These are phyloP conservation scores for Grosmannia huntii DNA, from an alignment of 2,329 filamentous ascomycete genomes.

Conservation along the genomic window DNA sequence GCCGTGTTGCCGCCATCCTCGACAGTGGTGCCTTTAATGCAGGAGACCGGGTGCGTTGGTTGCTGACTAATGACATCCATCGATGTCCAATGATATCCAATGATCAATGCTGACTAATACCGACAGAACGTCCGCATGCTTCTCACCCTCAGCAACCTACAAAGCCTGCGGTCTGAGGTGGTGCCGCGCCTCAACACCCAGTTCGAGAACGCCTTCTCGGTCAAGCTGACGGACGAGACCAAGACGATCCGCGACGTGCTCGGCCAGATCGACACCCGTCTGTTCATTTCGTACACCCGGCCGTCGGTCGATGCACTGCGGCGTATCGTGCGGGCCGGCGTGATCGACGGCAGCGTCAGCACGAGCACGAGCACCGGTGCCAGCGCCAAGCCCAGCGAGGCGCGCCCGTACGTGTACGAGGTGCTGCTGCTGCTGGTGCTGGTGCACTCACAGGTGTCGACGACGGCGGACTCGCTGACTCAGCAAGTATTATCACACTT, in stretches of 20 bases:
- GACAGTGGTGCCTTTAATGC: slow-evolving; percentile 38
- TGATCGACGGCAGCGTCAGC: too few species aligned
- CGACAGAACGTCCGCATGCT: slow-evolving; percentile 79
- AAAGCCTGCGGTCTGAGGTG: slow-evolving; percentile 65
- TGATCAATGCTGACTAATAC: background rate
- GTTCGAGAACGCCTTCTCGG: slow-evolving; percentile 87
- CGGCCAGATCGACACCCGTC: slow-evolving; percentile 73
- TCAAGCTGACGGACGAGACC: slow-evolving; percentile 86
- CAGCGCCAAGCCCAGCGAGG: slow-evolving; percentile 49
- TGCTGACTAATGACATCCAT: too few species aligned
- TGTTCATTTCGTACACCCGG: slow-evolving; percentile 86
- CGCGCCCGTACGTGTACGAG: slow-evolving; percentile 81
- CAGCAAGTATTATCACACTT: slow-evolving; percentile 73
- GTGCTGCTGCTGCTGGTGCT: slow-evolving; percentile 75
- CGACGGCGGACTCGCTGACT: slow-evolving; percentile 64
- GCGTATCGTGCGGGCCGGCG: slow-evolving; percentile 58
- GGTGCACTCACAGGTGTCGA: slow-evolving; percentile 80
- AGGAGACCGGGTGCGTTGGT: slow-evolving; percentile 38
- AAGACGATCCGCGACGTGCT: slow-evolving; percentile 87
- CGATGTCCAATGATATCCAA: too few species aligned
- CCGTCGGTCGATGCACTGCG: slow-evolving; percentile 59
- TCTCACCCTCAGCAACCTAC: slow-evolving; percentile 83
- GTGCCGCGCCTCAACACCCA: slow-evolving; percentile 82
- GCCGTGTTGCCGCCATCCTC: slow-evolving; percentile 19
- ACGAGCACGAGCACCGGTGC: slow-evolving; percentile 40